Percentiles rank a stretch among this genome's conserved stretches.
Evolutionary conservation across 2,329 filamentous ascomycete species (phyloP).

Genomic region (Pyricularia sp.): DNA sequence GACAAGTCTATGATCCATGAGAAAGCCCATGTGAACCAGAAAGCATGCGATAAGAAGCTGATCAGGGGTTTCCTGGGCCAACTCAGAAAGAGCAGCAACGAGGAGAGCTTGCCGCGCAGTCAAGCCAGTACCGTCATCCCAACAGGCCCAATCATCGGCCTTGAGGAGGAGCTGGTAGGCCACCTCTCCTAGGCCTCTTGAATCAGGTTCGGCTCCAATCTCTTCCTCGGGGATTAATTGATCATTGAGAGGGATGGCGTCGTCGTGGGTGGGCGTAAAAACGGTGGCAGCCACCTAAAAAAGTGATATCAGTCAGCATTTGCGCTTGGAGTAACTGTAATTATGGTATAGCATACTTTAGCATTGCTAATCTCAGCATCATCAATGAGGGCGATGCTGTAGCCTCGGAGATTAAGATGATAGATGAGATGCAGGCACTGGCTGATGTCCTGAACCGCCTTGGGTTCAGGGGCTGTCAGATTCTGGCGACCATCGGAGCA

Average conservation of each 20-base stretch:
- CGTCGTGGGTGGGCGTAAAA: not conserved
- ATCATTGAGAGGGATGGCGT: not conserved
- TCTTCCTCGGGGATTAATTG: not conserved
- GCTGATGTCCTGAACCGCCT: constrained; percentile 8
- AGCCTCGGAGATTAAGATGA: constrained; percentile 43
- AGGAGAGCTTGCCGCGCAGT: constrained; percentile 13
- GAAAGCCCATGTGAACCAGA: constrained; percentile 16
- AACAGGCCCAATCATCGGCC: not conserved
- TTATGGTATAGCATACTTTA: constrained; percentile 32
- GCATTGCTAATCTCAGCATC: constrained; percentile 54
- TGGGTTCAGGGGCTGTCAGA: not conserved
- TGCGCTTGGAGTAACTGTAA: not conserved
- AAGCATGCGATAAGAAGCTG: constrained; percentile 10
- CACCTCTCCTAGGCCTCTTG: not conserved
- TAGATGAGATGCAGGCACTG: constrained; percentile 38
- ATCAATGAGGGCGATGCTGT: constrained; percentile 56
- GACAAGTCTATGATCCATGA: constrained; percentile 15
- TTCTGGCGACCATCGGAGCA: constrained; percentile 48
- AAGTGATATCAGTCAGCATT: not conserved
- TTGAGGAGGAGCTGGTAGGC: not conserved
- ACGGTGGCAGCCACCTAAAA: not conserved
- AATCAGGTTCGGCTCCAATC: not conserved
- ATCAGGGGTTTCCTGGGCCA: constrained; percentile 3
- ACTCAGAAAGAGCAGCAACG: constrained; percentile 12
- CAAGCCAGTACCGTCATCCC: constrained; percentile 4